Evolutionary conservation across 1,284 basidiomycete species (phyloP), one percentile per base, ranked within the genome.

Genomic region (Cryptococcus sp.): DNA sequence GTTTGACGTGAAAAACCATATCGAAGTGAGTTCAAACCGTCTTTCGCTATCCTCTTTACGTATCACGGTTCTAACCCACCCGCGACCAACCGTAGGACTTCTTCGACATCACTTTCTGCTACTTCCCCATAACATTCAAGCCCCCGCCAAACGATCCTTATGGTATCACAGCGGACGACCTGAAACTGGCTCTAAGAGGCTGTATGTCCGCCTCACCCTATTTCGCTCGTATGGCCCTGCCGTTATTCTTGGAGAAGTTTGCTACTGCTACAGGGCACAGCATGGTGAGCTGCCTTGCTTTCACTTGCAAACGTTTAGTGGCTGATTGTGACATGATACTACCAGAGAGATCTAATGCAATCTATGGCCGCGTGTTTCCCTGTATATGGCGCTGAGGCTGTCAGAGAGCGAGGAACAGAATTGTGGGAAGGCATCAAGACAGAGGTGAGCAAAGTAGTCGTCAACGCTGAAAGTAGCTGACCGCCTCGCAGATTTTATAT

Each of bases 121-220:
- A 99, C 79, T 99, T 98, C 79, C 96, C 96, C 1, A 99, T 99
- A 66, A 93, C 93, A 0, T 99, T 97, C 81, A 86, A 90, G 53
- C 93, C 94, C 13, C 93, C 94, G 6, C 90, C 93, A 0, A 89
- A 94, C 67, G 94, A 98, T 71, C 92, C 93, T 3, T 95, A 95
- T 75, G 90, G 90, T 7, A 96, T 99, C 63, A 90, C 88, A 1
- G 83, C 90, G 0, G 91, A 95, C 46, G 90, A 98, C 71, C 83
- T 99, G 39, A 90, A 89, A 69, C 68, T 79, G 41, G 83, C 88
- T 1, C 82, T 99, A 17, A 82, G 73, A 38, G 35, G 41, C 7
- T 93, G 90, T 73, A 80, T 99, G 55, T 83, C 83, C 57, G 88
- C 93, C 0, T 89, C 88, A 0, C 88, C 93, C 3, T 79, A 83